Evolutionary conservation across 1,139 yeast genomes (phyloP).

Genomic region (Pichia sp.): DNA sequence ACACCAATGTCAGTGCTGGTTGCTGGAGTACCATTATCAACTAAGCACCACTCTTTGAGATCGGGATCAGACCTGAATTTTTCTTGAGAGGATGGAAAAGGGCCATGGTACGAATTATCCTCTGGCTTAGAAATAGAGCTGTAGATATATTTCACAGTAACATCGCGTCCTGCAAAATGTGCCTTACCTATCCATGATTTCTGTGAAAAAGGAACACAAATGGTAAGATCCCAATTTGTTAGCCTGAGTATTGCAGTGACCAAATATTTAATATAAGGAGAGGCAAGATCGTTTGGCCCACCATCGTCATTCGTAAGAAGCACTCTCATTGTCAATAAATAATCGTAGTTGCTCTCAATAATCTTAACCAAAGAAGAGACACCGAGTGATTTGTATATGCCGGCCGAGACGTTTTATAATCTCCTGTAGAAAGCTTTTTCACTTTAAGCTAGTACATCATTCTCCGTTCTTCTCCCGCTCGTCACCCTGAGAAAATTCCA

Average conservation of each 20-base stretch:
- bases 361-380: no score
- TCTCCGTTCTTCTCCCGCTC: background rate
- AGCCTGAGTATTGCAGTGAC: slow-evolving; percentile 61
- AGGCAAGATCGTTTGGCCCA: slow-evolving; percentile 73
- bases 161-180: slow-evolving; percentile 81
- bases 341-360: background rate
- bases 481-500: background rate
- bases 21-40: slow-evolving; percentile 88
- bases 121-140: slow-evolving; percentile 41
- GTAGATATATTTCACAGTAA: slow-evolving; percentile 65
- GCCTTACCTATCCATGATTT: slow-evolving; percentile 98
- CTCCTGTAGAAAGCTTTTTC: background rate
- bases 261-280: slow-evolving; percentile 81
- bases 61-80: slow-evolving; percentile 29
- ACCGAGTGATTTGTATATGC: no score
- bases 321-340: slow-evolving; percentile 22
- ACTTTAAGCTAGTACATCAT: background rate
- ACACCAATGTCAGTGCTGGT: slow-evolving; percentile 90
- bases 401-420: no score
- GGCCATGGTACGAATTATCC: slow-evolving; percentile 62
- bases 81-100: slow-evolving; percentile 48
- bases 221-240: slow-evolving; percentile 82
- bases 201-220: slow-evolving; percentile 76
- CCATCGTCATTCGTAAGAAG: slow-evolving; percentile 89
- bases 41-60: slow-evolving; percentile 71